phyloP scores from a whole-genome alignment of 2,329 filamentous ascomycete genomes.

The Talaromyces atroroseus region DNA sequence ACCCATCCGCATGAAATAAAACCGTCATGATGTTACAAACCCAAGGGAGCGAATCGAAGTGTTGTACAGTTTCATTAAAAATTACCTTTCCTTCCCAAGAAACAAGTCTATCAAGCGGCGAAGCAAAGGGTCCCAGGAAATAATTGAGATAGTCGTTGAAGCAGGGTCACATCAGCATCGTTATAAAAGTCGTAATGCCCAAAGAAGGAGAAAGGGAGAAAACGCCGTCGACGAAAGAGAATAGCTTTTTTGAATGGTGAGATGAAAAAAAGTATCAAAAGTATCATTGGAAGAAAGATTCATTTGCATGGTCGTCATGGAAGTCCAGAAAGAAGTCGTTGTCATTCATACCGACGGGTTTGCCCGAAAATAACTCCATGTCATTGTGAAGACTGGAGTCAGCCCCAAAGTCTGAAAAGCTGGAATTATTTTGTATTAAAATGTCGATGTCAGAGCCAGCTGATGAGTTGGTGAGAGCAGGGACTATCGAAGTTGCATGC shows the following conservation, averaged over 20 bases:
- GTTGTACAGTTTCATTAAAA: not conserved
- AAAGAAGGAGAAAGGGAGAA: not conserved
- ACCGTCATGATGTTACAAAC: not conserved
- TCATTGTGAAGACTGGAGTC: constrained; percentile 29
- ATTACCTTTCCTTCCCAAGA: not conserved
- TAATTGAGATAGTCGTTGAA: not conserved
- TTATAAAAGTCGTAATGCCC: not conserved
- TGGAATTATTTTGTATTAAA: constrained; percentile 34
- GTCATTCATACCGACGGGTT: constrained; percentile 22
- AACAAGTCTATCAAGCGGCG: not conserved
- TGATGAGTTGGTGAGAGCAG: constrained; percentile 30
- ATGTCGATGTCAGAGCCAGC: constrained; percentile 36
- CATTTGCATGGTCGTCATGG: constrained; percentile 24
- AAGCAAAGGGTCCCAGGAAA: not conserved
- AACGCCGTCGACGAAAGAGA: not conserved
- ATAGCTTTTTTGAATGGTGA: not conserved
- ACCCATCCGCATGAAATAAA: not conserved
- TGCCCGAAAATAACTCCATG: constrained; percentile 28
- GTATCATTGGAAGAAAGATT: constrained; percentile 12
- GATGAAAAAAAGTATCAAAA: too few relatives aligned
- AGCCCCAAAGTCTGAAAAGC: constrained; percentile 31
- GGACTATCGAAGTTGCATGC: constrained; percentile 28
- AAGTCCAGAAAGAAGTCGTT: constrained; percentile 36
- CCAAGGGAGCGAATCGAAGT: not conserved
- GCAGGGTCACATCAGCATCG: not conserved